These are phyloP conservation scores for Bretziella fagacearum DNA, from an alignment of 2,329 filamentous ascomycete genomes.

Conservation along the genomic window DNA sequence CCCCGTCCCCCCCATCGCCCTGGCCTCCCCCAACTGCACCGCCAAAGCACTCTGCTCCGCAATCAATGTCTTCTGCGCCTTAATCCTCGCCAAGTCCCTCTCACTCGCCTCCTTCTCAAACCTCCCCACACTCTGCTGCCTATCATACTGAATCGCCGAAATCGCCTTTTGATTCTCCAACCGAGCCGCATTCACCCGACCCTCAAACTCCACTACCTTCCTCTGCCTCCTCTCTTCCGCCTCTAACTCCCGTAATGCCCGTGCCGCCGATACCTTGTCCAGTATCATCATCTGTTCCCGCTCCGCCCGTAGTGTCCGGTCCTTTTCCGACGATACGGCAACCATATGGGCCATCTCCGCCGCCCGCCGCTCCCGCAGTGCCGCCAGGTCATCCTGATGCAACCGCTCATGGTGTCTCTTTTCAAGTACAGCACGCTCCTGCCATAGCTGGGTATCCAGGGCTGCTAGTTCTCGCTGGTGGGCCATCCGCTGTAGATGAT, in stretches of 20 bases:
- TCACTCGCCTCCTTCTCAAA: slow-evolving; percentile 31
- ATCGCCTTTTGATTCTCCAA: slow-evolving; percentile 33
- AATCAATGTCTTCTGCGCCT: slow-evolving; percentile 36
- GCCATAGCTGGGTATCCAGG: slow-evolving; percentile 34
- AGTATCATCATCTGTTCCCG: too few relatives aligned
- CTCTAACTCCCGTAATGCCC: too few relatives aligned
- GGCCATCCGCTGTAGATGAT: slow-evolving; percentile 31
- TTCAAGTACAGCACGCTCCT: slow-evolving; percentile 33
- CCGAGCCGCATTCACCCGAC: slow-evolving; percentile 27
- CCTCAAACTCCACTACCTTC: slow-evolving; percentile 36
- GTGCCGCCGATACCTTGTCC: too few relatives aligned
- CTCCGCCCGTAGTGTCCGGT: too few relatives aligned
- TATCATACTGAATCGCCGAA: slow-evolving; percentile 31
- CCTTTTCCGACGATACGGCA: too few relatives aligned
- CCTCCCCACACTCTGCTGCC: slow-evolving; percentile 31
- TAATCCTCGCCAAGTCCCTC: slow-evolving; percentile 29
- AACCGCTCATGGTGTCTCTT: slow-evolving; percentile 31
- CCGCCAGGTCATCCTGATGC: slow-evolving; percentile 29
- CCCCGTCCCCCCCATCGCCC: slow-evolving; percentile 14
- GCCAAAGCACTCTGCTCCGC: slow-evolving; percentile 29
- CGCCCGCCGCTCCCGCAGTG: slow-evolving; percentile 28
- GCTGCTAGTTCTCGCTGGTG: slow-evolving; percentile 34
- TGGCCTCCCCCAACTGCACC: slow-evolving; percentile 28
- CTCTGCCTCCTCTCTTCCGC: too few relatives aligned
- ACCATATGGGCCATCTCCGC: slow-evolving; percentile 29